Conservation (phyloP, 768 basidiomycete genomes). For the Termitomyces sp. region DNA sequence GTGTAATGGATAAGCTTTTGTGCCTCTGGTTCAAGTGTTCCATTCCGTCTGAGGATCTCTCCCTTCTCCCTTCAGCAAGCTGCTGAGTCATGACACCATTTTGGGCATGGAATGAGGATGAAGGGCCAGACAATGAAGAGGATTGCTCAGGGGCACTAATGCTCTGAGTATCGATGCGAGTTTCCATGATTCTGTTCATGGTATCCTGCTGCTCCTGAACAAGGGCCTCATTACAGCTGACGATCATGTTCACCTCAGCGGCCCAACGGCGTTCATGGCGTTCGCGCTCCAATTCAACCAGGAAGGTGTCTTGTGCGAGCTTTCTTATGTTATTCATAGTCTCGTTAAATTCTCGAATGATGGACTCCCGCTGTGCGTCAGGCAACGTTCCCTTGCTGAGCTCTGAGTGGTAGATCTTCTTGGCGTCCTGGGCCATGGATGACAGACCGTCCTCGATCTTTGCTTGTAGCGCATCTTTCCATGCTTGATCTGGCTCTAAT, state of each 20-base stretch:
- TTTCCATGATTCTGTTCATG: conserved; percentile 39
- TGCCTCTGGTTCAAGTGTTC: not conserved
- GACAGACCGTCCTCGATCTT: conserved; percentile 47
- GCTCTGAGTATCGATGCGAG: conserved; percentile 12
- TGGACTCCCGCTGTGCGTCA: conserved; percentile 27
- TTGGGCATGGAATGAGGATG: not conserved
- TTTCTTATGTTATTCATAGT: conserved; percentile 41
- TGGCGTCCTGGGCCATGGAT: conserved; percentile 56
- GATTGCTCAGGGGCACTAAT: conserved; percentile 4
- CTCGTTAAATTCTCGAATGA: conserved; percentile 34
- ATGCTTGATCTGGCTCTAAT: conserved; percentile 51
- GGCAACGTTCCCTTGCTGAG: conserved; percentile 41
- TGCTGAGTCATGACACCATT: not conserved
- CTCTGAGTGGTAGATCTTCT: conserved; percentile 51
- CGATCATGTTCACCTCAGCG: conserved; percentile 29
- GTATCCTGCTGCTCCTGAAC: conserved; percentile 40
- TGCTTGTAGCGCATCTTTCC: conserved; percentile 43
- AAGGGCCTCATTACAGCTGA: conserved; percentile 27
- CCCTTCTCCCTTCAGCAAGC: conserved; percentile 9
- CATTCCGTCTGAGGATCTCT: not conserved
- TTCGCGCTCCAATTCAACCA: conserved; percentile 42
- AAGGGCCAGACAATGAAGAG: not conserved
- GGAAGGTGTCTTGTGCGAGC: conserved; percentile 46
- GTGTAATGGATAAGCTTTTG: not conserved
- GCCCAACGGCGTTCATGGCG: conserved; percentile 49